These are phyloP conservation scores for Leccinum aurantiacum DNA, from an alignment of 768 basidiomycete species.

Conservation along the genomic window DNA sequence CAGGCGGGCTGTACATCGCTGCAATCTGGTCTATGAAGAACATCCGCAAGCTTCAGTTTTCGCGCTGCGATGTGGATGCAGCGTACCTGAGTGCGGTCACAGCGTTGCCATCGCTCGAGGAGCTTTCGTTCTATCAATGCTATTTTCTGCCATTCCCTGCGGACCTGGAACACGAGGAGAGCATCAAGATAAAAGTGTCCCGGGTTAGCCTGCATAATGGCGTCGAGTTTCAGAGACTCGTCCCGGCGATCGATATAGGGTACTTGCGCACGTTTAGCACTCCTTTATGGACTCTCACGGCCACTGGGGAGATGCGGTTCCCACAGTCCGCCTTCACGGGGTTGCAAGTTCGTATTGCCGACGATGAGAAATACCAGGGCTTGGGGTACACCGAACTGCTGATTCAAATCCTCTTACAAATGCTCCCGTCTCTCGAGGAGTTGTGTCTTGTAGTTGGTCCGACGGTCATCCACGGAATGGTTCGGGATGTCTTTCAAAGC, in stretches of 20 bases:
- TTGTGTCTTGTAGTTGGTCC: background rate
- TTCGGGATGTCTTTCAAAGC: background rate
- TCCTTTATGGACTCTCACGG: background rate
- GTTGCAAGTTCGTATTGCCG: background rate
- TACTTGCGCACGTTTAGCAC: background rate
- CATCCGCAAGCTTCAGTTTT: slow-evolving; percentile 18
- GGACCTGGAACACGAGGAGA: background rate
- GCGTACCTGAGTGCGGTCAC: slow-evolving; percentile 17
- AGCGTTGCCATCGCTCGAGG: slow-evolving; percentile 15
- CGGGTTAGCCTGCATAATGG: background rate
- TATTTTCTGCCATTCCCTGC: background rate
- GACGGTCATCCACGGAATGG: background rate
- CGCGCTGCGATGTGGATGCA: slow-evolving; percentile 5
- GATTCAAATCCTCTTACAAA: background rate
- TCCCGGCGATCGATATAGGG: background rate
- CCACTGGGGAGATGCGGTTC: background rate
- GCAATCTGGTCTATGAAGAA: slow-evolving; percentile 17
- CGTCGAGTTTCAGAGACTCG: background rate
- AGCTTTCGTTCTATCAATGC: slow-evolving; percentile 14
- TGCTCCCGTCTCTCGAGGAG: background rate
- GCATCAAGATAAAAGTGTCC: background rate
- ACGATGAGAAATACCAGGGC: background rate
- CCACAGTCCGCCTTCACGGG: background rate
- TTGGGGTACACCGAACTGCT: background rate
- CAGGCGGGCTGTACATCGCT: background rate